A percentile compares a stretch with the other conserved stretches of the same genome.
Conservation (phyloP, 305 asterid genomes). For the Fraxinus floribunda region DNA sequence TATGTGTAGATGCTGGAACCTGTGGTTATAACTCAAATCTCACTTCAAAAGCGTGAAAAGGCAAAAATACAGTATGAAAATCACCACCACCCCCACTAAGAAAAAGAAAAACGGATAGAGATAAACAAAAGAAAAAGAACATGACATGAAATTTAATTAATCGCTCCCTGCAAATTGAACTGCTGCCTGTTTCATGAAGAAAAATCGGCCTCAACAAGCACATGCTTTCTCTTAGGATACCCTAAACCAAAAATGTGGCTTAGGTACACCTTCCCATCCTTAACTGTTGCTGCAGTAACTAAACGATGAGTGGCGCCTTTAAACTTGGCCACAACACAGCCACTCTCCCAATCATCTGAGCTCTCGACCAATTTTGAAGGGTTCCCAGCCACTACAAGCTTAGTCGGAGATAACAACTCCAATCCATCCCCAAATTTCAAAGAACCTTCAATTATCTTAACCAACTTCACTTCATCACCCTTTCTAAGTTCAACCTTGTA, state of each 20-base stretch:
- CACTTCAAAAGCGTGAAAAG: neutral
- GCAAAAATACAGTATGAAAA: neutral
- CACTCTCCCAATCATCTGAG: slow-evolving; percentile 72
- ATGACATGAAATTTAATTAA: neutral
- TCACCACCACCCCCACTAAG: neutral
- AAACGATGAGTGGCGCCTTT: slow-evolving; percentile 60
- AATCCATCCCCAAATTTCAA: slow-evolving; percentile 78
- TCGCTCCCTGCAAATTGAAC: neutral
- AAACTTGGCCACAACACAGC: slow-evolving; percentile 49
- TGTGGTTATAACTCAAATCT: neutral
- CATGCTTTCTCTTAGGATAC: slow-evolving; percentile 76
- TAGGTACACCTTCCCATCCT: slow-evolving; percentile 75
- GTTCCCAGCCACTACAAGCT: slow-evolving; percentile 73
- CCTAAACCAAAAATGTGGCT: slow-evolving; percentile 86
- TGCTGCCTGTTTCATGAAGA: slow-evolving; percentile 3
- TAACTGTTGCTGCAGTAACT: slow-evolving; percentile 68
- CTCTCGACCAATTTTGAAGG: slow-evolving; percentile 67
- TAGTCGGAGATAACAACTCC: slow-evolving; percentile 62
- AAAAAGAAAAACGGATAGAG: neutral
- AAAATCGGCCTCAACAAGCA: slow-evolving; percentile 74
- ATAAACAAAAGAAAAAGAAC: neutral
- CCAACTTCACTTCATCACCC: slow-evolving; percentile 45
- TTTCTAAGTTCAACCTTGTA: slow-evolving; percentile 53
- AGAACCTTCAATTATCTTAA: slow-evolving; percentile 43
- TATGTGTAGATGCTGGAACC: neutral